Percentiles rank a stretch among this genome's conserved stretches.
Evolutionary conservation across 1,284 basidiomycete species (phyloP).

Genomic region (Boletellus deceptivus): DNA sequence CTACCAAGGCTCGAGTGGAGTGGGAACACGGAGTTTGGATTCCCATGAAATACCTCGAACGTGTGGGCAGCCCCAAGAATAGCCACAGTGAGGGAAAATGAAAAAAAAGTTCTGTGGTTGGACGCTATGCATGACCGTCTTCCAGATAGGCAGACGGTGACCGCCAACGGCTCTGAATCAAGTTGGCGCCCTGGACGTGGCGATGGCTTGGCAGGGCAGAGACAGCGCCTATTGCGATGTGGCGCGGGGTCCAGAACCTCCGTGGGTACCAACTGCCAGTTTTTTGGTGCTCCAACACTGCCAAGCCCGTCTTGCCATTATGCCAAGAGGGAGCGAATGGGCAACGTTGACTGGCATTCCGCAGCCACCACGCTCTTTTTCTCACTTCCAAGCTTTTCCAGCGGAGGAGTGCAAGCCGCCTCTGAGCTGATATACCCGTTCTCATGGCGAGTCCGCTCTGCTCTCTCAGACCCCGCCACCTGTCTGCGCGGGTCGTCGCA

Average conservation of each 20-base stretch:
- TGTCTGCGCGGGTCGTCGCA: constrained; percentile 23
- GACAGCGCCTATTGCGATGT: too few relatives aligned
- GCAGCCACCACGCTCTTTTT: constrained; percentile 6
- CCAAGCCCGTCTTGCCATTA: not conserved
- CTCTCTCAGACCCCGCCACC: constrained; percentile 19
- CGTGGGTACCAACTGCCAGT: constrained; percentile 5
- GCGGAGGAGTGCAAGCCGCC: not conserved
- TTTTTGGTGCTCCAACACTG: constrained; percentile 1
- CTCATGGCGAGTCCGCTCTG: constrained; percentile 2
- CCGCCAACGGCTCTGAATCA: too few relatives aligned
- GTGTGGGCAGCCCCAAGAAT: too few relatives aligned
- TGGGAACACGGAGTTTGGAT: too few relatives aligned
- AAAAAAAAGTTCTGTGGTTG: too few relatives aligned
- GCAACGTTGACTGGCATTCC: not conserved
- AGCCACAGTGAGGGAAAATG: too few relatives aligned
- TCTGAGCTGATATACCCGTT: not conserved
- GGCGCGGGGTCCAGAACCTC: not conserved
- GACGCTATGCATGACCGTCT: too few relatives aligned
- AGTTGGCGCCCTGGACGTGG: too few relatives aligned
- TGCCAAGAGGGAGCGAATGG: not conserved
- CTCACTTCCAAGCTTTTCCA: not conserved
- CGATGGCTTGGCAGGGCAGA: too few relatives aligned
- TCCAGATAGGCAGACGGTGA: too few relatives aligned
- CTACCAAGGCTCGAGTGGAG: too few relatives aligned
- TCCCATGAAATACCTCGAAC: too few relatives aligned